These are phyloP conservation scores for Botrytis hyacinthi DNA, from an alignment of 2,329 filamentous ascomycete species.

Conservation along the genomic window DNA sequence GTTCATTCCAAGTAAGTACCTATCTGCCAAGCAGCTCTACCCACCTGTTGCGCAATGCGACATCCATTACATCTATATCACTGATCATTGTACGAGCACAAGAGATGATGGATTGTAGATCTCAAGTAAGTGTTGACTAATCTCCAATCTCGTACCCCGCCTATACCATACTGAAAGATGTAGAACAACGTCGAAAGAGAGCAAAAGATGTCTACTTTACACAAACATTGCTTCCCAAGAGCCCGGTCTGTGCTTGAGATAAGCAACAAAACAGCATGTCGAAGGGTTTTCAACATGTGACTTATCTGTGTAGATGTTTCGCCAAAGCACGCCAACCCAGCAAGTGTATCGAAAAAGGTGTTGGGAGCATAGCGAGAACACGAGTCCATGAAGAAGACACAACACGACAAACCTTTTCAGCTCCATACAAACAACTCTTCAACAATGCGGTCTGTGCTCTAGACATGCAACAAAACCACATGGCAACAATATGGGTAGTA, in stretches of 20 bases:
- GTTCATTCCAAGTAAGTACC: neutral
- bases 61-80: neutral
- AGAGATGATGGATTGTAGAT: neutral
- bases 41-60: neutral
- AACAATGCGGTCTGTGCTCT: constrained; percentile 1
- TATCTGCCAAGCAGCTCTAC: neutral
- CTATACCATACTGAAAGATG: neutral
- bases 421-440: neutral
- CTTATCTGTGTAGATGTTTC: neutral
- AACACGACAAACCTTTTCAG: neutral
- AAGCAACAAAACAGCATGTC: neutral
- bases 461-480: constrained; percentile 17
- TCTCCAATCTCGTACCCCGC: neutral
- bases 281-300: neutral
- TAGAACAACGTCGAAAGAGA: no score
- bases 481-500: constrained; percentile 4
- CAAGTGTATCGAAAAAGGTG: neutral
- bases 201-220: neutral
- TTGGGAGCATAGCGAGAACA: neutral
- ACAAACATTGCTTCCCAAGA: neutral
- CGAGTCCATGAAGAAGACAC: neutral
- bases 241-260: constrained; percentile 1
- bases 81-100: neutral
- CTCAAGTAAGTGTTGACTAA: neutral
- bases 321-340: neutral